Evolutionary conservation across 176 grass and related monocot genomes (phyloP).

Genomic region (Pontederia paniculata): DNA sequence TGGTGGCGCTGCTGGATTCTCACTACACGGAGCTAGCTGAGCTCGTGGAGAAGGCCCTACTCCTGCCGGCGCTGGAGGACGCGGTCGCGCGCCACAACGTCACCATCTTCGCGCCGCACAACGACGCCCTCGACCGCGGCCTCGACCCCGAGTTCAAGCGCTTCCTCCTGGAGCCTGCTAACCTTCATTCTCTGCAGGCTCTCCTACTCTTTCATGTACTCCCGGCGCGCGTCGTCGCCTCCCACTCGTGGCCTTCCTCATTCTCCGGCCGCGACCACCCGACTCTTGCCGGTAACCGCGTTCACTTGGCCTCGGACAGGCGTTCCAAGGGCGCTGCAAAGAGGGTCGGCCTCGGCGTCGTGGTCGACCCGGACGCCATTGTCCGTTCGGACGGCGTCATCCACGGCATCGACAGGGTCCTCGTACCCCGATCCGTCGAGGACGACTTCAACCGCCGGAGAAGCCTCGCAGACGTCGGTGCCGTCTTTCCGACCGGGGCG

Average conservation of each 20-base stretch:
- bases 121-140: slow-evolving; percentile 54
- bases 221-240: slow-evolving; percentile 24
- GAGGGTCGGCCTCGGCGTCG: slow-evolving; percentile 18
- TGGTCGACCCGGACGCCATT: slow-evolving; percentile 27
- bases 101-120: slow-evolving; percentile 55
- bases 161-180: slow-evolving; percentile 67
- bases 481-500: slow-evolving; percentile 33
- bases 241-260: background rate
- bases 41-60: slow-evolving; percentile 66
- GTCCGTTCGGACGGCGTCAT: slow-evolving; percentile 49
- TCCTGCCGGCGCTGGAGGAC: slow-evolving; percentile 46
- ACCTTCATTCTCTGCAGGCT: slow-evolving; percentile 36
- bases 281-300: slow-evolving; percentile 35
- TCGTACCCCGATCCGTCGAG: slow-evolving; percentile 48
- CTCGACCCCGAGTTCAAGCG: slow-evolving; percentile 63
- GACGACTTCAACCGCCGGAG: slow-evolving; percentile 63
- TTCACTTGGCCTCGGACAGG: slow-evolving; percentile 4
- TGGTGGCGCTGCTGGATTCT: slow-evolving; percentile 55
- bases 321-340: background rate
- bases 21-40: slow-evolving; percentile 57
- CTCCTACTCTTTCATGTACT: slow-evolving; percentile 56
- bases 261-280: background rate
- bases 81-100: slow-evolving; percentile 37
- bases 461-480: slow-evolving; percentile 41
- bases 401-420: slow-evolving; percentile 42